Evolutionary conservation across 1,284 basidiomycete genomes (phyloP).

Genomic region (Flammula alnicola): DNA sequence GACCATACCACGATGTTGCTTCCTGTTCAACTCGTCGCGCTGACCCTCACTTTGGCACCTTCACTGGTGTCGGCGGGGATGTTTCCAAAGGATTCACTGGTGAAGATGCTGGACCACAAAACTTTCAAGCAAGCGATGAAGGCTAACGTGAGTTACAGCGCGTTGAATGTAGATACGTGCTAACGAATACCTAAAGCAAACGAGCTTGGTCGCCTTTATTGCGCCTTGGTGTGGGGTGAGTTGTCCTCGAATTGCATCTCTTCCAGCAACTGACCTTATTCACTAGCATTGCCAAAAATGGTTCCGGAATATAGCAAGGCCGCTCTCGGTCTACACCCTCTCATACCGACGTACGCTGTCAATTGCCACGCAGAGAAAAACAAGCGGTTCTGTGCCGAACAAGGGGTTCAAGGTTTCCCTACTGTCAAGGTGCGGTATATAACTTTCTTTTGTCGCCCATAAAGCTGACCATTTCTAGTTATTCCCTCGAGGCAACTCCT

Average conservation of each 20-base stretch:
- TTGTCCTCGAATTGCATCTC: slow-evolving; percentile 13
- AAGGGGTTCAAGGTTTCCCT: slow-evolving; percentile 92
- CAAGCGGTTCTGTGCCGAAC: slow-evolving; percentile 81
- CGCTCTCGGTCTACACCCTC: slow-evolving; percentile 77
- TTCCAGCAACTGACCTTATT: not conserved
- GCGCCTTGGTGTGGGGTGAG: slow-evolving; percentile 90
- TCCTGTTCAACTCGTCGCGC: slow-evolving; percentile 23
- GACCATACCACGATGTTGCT: slow-evolving; percentile 24
- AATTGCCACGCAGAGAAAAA: slow-evolving; percentile 90
- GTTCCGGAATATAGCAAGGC: slow-evolving; percentile 87
- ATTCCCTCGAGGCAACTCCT: slow-evolving; percentile 77
- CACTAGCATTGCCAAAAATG: slow-evolving; percentile 85
- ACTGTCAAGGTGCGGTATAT: slow-evolving; percentile 72
- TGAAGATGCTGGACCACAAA: slow-evolving; percentile 78
- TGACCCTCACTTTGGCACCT: slow-evolving; percentile 27
- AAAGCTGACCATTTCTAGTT: slow-evolving; percentile 44
- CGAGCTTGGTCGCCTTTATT: slow-evolving; percentile 84
- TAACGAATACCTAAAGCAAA: slow-evolving; percentile 51
- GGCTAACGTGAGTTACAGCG: slow-evolving; percentile 62
- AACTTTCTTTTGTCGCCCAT: not conserved
- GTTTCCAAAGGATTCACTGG: slow-evolving; percentile 71
- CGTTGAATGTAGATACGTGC: not conserved
- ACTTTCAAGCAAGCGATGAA: slow-evolving; percentile 78
- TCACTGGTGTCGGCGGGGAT: slow-evolving; percentile 68
- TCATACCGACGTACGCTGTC: slow-evolving; percentile 88